Evolutionary conservation across 2,329 filamentous ascomycete species (phyloP).

Genomic region (Pseudogymnoascus sp.): DNA sequence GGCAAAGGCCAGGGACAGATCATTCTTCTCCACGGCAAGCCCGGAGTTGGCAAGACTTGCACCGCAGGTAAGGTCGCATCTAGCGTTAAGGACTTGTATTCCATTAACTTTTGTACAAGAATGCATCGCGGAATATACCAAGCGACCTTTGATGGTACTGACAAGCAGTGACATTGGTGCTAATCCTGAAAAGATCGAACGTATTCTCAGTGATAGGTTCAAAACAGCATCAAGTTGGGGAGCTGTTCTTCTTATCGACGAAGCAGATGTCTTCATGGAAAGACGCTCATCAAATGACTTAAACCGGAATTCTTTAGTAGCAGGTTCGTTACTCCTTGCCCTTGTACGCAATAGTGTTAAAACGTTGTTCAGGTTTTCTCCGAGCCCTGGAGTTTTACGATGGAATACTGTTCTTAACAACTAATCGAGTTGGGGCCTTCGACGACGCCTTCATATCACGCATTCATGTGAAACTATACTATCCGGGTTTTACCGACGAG

Average conservation of each 20-base stretch:
- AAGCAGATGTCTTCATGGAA: slow-evolving; percentile 30
- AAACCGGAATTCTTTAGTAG: slow-evolving; percentile 25
- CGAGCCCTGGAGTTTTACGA: slow-evolving; percentile 33
- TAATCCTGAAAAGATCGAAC: slow-evolving; percentile 3
- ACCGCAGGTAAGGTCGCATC: slow-evolving; percentile 24
- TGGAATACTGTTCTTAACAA: slow-evolving; percentile 35
- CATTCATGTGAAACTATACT: slow-evolving; percentile 28
- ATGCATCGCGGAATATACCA: slow-evolving; percentile 27
- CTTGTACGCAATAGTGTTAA: not conserved
- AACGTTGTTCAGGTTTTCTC: slow-evolving; percentile 24
- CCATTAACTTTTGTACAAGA: slow-evolving; percentile 17
- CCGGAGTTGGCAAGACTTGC: slow-evolving; percentile 13
- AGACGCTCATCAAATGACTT: slow-evolving; percentile 21
- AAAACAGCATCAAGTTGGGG: slow-evolving; percentile 21
- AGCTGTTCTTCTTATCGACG: slow-evolving; percentile 26
- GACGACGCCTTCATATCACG: slow-evolving; percentile 32
- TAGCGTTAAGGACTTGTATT: not conserved
- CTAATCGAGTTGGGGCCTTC: slow-evolving; percentile 31
- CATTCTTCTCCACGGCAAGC: slow-evolving; percentile 11
- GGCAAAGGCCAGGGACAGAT: slow-evolving; percentile 10
- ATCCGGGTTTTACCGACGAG: slow-evolving; percentile 19
- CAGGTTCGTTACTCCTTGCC: slow-evolving; percentile 14
- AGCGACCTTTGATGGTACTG: slow-evolving; percentile 25
- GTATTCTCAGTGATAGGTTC: slow-evolving; percentile 13
- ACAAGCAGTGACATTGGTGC: slow-evolving; percentile 25